A percentile compares a stretch with the other conserved stretches of the same genome.
phyloP scores from a whole-genome alignment of 768 basidiomycete species.

The Mycena vitilis region DNA sequence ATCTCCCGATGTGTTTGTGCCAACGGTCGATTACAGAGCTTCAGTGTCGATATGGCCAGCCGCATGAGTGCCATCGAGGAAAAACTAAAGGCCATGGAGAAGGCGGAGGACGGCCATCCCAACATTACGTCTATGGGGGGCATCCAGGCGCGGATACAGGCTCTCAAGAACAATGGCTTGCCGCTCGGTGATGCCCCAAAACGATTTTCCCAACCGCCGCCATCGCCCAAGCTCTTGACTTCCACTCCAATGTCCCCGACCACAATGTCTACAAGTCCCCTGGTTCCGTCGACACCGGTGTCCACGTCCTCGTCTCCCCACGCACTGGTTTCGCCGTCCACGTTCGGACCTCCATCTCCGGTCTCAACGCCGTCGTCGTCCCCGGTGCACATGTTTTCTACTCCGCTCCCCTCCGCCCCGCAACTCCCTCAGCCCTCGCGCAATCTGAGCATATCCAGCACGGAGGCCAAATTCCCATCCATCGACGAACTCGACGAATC shows the following conservation, averaged over 20 bases:
- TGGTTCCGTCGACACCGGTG: conserved; percentile 47
- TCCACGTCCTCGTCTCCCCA: conserved; percentile 63
- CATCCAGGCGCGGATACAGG: conserved; percentile 85
- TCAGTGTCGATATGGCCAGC: conserved; percentile 52
- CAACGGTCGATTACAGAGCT: conserved; percentile 41
- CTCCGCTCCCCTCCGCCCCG: conserved; percentile 22
- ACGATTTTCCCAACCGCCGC: conserved; percentile 55
- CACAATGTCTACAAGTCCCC: conserved; percentile 37
- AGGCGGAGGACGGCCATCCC: conserved; percentile 55
- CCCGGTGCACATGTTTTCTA: conserved; percentile 25
- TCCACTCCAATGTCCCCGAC: conserved; percentile 48
- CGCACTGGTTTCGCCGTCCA: conserved; percentile 75
- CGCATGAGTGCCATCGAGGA: conserved; percentile 57
- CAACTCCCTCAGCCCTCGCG: conserved; percentile 22
- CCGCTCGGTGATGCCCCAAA: conserved; percentile 66
- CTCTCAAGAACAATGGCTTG: conserved; percentile 75
- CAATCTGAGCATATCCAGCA: conserved; percentile 33
- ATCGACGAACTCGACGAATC: conserved; percentile 80
- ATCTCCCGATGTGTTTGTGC: conserved; percentile 14
- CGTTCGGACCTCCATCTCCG: conserved; percentile 82
- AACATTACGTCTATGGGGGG: conserved; percentile 66
- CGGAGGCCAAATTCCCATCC: conserved; percentile 65
- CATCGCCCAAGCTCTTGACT: conserved; percentile 50
- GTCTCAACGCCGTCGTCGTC: conserved; percentile 76
- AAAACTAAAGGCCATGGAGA: conserved; percentile 59